These are phyloP conservation scores for Apostasia ramifera DNA, from an alignment of 106 monocot genomes.

Conservation along the genomic window DNA sequence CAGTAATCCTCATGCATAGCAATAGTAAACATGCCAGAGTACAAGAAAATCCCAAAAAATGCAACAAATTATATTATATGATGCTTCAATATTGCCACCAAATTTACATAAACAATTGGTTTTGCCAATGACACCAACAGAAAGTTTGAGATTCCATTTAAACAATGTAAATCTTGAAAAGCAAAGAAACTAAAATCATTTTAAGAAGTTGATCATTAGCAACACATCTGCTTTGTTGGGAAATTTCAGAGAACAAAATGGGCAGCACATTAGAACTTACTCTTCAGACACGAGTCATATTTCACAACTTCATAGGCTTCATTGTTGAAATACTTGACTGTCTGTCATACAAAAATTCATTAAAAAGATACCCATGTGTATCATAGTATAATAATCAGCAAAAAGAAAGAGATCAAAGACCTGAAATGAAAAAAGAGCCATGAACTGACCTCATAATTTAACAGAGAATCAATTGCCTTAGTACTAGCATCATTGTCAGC, in stretches of 20 bases:
- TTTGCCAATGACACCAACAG: no score
- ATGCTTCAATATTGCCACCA: no score
- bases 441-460: constrained; percentile 87
- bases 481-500: constrained; percentile 98
- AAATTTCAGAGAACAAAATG: background rate
- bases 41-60: no score
- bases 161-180: no score
- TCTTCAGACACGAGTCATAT: constrained; percentile 80
- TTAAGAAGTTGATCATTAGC: background rate
- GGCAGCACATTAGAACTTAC: constrained; percentile 39
- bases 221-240: background rate
- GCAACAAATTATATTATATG: no score
- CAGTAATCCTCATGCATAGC: no score
- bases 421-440: background rate
- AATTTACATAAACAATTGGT: no score
- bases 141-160: no score
- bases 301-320: constrained; percentile 82
- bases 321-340: constrained; percentile 99
- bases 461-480: constrained; percentile 81
- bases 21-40: no score
- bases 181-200: no score
- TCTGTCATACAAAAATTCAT: constrained; percentile 39
- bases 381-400: background rate
- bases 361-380: background rate
- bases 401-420: constrained; percentile 3